Conservation (phyloP, 768 basidiomycete genomes). For the Boletales sp. region DNA sequence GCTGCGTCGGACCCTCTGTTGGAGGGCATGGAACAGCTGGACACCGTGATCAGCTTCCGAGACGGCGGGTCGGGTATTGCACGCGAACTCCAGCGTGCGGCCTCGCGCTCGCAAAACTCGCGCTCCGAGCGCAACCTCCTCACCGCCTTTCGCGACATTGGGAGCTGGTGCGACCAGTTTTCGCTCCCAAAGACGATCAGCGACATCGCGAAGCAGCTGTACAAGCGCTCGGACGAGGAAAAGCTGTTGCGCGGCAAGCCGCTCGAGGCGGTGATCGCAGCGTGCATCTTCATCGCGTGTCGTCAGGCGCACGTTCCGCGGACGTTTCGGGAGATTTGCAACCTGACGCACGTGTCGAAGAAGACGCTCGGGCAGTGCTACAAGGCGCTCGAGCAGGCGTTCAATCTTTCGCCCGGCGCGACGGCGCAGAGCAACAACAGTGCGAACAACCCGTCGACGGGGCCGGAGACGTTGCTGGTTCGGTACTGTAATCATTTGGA, state of each 20-base stretch:
- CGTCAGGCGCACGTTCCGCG: constrained; percentile 93
- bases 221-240: constrained; percentile 96
- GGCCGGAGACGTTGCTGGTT: constrained; percentile 84
- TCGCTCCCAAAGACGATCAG: constrained; percentile 90
- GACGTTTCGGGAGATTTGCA: constrained; percentile 94
- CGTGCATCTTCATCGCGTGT: constrained; percentile 97
- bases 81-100: constrained; percentile 88
- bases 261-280: constrained; percentile 90
- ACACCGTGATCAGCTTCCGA: constrained; percentile 92
- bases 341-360: constrained; percentile 90
- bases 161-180: constrained; percentile 93
- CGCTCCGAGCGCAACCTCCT: constrained; percentile 84
- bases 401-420: constrained; percentile 83
- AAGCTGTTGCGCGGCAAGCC: constrained; percentile 89
- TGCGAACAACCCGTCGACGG: constrained; percentile 47
- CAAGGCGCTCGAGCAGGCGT: constrained; percentile 83
- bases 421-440: constrained; percentile 46
- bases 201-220: constrained; percentile 95
- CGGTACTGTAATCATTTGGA: constrained; percentile 94
- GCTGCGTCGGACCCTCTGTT: constrained; percentile 90
- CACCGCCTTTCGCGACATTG: constrained; percentile 87
- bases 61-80: constrained; percentile 94
- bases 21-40: constrained; percentile 92
- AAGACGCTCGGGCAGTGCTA: constrained; percentile 94
- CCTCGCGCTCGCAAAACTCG: constrained; percentile 72